Evolutionary conservation across 2,329 filamentous ascomycete genomes (phyloP), one percentile per base, ranked within the genome.

Genomic region (Periconia sp.): DNA sequence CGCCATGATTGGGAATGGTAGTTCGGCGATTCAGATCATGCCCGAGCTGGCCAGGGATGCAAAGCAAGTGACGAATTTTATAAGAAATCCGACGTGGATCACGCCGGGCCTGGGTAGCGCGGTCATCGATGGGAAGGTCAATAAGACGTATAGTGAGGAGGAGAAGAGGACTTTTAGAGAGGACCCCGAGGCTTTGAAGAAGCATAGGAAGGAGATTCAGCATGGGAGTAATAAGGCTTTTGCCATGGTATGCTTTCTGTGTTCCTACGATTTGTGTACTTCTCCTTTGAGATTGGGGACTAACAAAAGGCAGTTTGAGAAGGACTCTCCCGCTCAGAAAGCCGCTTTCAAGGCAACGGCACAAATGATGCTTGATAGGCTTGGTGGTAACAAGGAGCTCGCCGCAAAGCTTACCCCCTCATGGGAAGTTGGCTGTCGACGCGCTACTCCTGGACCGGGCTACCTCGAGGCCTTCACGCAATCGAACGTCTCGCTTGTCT

Each of bases 181-280:
- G 16, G 17, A 36, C 8, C 8, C 30, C 10, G 39, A 36, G 19
- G 16, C 5, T 15, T 29, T 28, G 30, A 42, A 34, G 22, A 17
- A 12, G 12, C 32, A 35, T 17, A 29, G 23, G 23, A 28, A 22
- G 32, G 22, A 21, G 22, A 42, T 42, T 42, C 31, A 42, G 31
- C 15, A 36, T 16, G 30, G 24, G 17, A 18, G 21, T 18, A 35
- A 42, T 23, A 35, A 36, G 15, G 31, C 22, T 25, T 40, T 42
- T 25, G 15, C 21, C n/a, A 35, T 22, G 21, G 23, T 42, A 29
- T 13, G 15, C 26, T 23, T 23, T n/a, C 12, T 32, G 10, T 26
- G 17, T 15, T 21, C 7, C 71, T 0, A 68, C 59, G 7, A 73
- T 68, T 28, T 65, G 62, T 4, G 45, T 74, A 15, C 72, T 71